phyloP scores from a whole-genome alignment of 2,329 filamentous ascomycete species.

The Lasiodiplodia hormozganensis region DNA sequence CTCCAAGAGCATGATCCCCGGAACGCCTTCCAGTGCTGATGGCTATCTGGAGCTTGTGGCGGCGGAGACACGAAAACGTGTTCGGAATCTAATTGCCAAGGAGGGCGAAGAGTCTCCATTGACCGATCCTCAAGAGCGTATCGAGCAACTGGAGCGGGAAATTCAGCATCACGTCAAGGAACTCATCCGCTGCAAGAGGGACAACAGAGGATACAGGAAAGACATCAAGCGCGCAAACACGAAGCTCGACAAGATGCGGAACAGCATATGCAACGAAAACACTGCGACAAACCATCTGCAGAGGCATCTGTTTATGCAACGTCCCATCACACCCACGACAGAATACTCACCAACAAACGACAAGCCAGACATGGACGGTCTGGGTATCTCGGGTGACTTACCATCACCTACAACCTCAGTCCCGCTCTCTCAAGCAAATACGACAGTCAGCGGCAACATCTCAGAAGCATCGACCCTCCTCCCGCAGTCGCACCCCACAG shows the following conservation, averaged over 20 bases:
- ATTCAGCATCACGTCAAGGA: conserved; percentile 55
- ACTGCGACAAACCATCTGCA: not conserved
- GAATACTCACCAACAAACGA: not conserved
- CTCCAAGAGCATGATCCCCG: conserved; percentile 38
- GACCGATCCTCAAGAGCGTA: conserved; percentile 32
- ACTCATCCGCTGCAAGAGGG: conserved; percentile 57
- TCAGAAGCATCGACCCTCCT: not conserved
- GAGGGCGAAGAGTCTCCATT: conserved; percentile 12
- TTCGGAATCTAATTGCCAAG: conserved; percentile 37
- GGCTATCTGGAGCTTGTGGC: conserved; percentile 47
- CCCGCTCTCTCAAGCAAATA: conserved; percentile 8
- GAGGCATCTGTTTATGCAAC: not conserved
- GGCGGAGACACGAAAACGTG: conserved; percentile 40
- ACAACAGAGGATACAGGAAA: conserved; percentile 54
- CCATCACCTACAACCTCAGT: conserved; percentile 1
- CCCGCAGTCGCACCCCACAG: not conserved
- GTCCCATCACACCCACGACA: not conserved
- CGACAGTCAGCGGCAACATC: conserved; percentile 15
- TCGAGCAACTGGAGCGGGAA: conserved; percentile 46
- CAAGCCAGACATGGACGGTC: not conserved
- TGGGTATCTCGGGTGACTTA: not conserved
- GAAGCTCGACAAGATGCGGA: conserved; percentile 21
- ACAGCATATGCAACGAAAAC: not conserved
- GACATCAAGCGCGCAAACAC: conserved; percentile 28
- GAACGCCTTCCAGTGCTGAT: conserved; percentile 36